Conservation (phyloP, 1,139 yeast genomes). For the Hyphopichia burtonii region DNA sequence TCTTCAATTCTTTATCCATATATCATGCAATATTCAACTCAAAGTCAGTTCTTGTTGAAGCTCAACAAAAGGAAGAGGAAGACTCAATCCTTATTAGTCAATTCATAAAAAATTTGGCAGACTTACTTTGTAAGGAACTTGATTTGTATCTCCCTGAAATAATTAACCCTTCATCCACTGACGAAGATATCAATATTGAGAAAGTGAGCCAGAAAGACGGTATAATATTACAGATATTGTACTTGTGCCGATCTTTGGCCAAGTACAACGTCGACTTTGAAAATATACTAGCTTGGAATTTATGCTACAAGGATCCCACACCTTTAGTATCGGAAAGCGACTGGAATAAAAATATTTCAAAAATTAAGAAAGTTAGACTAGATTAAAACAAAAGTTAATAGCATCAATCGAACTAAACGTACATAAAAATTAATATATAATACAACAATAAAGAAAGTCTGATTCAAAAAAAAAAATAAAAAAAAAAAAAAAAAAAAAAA, state of each 20-base stretch:
- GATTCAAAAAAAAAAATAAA: not conserved
- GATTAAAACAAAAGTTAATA: not conserved
- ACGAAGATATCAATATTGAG: constrained; percentile 27
- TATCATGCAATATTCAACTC: constrained; percentile 59
- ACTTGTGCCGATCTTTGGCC: constrained; percentile 73
- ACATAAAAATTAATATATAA: too few relatives aligned
- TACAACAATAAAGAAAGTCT: too few relatives aligned
- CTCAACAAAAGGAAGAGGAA: constrained; percentile 15
- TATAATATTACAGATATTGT: constrained; percentile 67
- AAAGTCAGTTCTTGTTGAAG: constrained; percentile 11
- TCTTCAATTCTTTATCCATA: constrained; percentile 69
- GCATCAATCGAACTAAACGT: too few relatives aligned
- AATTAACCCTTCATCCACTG: constrained; percentile 13
- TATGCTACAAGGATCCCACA: constrained; percentile 20
- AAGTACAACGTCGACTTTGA: constrained; percentile 71
- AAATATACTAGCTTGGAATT: constrained; percentile 38
- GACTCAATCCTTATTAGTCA: constrained; percentile 30
- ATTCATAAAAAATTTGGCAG: constrained; percentile 33
- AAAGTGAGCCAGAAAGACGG: constrained; percentile 53
- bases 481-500: not conserved
- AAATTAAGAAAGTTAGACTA: constrained; percentile 34
- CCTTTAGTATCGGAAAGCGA: constrained; percentile 29
- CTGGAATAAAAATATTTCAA: constrained; percentile 36
- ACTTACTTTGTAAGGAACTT: constrained; percentile 26
- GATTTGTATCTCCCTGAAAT: constrained; percentile 27